Evolutionary conservation across 805 yeast genomes (phyloP), one percentile per base, ranked within the genome.

Genomic region (Yarrowia sp.): DNA sequence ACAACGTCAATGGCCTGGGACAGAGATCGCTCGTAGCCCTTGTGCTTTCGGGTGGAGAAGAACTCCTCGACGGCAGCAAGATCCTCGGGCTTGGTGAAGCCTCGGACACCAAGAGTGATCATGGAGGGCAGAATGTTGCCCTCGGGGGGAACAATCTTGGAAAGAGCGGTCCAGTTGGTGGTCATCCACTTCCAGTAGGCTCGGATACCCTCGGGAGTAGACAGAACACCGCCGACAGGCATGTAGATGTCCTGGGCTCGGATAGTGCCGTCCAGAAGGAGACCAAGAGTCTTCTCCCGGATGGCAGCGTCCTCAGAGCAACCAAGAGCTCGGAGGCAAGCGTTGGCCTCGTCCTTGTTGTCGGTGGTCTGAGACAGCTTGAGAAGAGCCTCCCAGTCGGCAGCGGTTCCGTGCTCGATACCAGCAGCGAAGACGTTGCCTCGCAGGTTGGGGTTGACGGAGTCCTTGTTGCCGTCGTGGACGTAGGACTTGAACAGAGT

Each of bases 111-210:
- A 33, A 87, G 65, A 31, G 80, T 77, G 38, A 93, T 87, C 63
- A 94, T 85, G 18, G 86, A 78, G 19, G 93, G 87, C 68, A 93
- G 78, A 89, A 91, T 84, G 22, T 90, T 80, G 66, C 87, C 80
- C 12, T 90, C 87, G 14, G 96, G 90, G 58, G 97, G 97, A 71
- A 90, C 81, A 69, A 80, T 77, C 72, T 83, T 80, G 68, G 76
- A 75, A 64, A 93, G 71, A 46, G 77, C 80, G 63, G 84, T 90
- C 93, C 96, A 93, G 74, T 92, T 85, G 13, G 64, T 69, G 68
- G 81, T 79, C 18, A 73, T 69, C 96, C 97, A 93, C 16, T 69
- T 62, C 90, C 92, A 92, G 66, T 86, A 75, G 12, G 83, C 81
- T 66, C 83, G 82, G 63, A 87, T 77, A 76, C 97, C 96, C 42